Conservation (phyloP, 306 rosid genomes). For the Coriaria nepalensis region DNA sequence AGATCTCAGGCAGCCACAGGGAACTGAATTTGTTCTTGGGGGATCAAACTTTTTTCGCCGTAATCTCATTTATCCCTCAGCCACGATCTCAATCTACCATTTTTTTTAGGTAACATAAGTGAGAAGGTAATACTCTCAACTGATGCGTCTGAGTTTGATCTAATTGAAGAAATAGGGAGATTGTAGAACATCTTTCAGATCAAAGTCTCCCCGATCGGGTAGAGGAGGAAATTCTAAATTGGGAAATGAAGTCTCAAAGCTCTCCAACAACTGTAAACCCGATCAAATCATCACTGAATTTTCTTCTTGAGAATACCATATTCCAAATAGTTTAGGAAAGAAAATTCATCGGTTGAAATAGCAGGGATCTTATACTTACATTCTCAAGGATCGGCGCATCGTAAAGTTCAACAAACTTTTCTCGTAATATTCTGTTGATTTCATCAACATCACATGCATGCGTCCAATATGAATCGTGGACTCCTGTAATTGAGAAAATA, state of each 20-base stretch:
- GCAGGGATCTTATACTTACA: slow-evolving; percentile 29
- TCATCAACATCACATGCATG: slow-evolving; percentile 87
- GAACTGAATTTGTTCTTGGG: too few species aligned
- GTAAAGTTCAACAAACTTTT: slow-evolving; percentile 86
- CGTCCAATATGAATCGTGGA: slow-evolving; percentile 98
- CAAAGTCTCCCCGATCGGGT: slow-evolving; percentile 78
- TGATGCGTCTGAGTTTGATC: slow-evolving; percentile 15
- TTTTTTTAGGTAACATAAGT: too few species aligned
- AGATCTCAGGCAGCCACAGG: too few species aligned
- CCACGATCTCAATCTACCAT: too few species aligned
- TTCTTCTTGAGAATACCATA: neutral
- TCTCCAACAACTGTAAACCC: slow-evolving; percentile 47
- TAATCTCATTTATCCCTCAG: too few species aligned
- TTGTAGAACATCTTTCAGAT: slow-evolving; percentile 56
- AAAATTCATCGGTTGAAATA: too few species aligned
- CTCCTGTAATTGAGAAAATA: slow-evolving; percentile 53
- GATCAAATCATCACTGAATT: neutral
- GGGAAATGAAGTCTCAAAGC: slow-evolving; percentile 63
- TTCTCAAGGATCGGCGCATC: slow-evolving; percentile 71
- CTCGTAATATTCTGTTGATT: slow-evolving; percentile 75
- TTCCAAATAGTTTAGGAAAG: too few species aligned
- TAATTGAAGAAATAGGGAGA: slow-evolving; percentile 83
- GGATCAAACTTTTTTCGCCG: too few species aligned
- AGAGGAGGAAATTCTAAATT: slow-evolving; percentile 46
- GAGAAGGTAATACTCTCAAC: slow-evolving; percentile 11